These are phyloP conservation scores for Colletotrichum ledebouriae DNA, from an alignment of 2,329 filamentous ascomycete species.

Conservation along the genomic window DNA sequence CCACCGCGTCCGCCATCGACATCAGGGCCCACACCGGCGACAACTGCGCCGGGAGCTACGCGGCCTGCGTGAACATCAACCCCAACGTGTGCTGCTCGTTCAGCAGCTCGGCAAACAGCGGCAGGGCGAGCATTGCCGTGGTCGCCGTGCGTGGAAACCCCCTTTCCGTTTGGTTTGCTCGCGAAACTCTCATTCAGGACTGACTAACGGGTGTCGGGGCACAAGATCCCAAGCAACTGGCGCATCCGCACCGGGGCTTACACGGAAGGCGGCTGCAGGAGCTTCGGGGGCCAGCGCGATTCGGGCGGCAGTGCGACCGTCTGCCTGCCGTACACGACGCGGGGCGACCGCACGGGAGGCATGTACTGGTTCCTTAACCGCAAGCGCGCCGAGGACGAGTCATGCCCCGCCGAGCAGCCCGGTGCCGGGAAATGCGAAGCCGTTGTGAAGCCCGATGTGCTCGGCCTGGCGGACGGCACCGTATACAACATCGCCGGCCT, in stretches of 20 bases:
- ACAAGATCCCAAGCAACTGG: constrained; percentile 36
- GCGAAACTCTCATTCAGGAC: neutral
- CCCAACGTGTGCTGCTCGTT: constrained; percentile 32
- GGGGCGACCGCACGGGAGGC: constrained; percentile 31
- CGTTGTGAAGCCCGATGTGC: constrained; percentile 13
- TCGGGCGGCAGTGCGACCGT: neutral
- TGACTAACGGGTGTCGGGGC: neutral
- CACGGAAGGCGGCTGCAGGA: constrained; percentile 16
- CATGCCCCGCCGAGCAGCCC: constrained; percentile 33
- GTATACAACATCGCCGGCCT: constrained; percentile 27
- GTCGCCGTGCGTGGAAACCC: constrained; percentile 25
- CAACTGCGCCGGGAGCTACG: neutral
- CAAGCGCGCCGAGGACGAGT: constrained; percentile 28
- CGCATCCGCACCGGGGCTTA: constrained; percentile 22
- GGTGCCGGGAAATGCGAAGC: constrained; percentile 28
- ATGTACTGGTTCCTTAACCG: constrained; percentile 27
- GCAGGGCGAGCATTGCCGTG: constrained; percentile 18
- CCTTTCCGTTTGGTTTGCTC: neutral
- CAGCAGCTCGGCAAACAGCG: constrained; percentile 13
- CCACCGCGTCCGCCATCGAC: constrained; percentile 28
- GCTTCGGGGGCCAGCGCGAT: neutral
- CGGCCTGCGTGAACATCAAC: constrained; percentile 20
- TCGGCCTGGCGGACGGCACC: constrained; percentile 34
- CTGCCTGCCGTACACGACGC: constrained; percentile 26
- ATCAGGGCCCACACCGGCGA: constrained; percentile 2